phyloP scores from a whole-genome alignment of 805 yeast genomes.

The Metschnikowia peoriensis region DNA sequence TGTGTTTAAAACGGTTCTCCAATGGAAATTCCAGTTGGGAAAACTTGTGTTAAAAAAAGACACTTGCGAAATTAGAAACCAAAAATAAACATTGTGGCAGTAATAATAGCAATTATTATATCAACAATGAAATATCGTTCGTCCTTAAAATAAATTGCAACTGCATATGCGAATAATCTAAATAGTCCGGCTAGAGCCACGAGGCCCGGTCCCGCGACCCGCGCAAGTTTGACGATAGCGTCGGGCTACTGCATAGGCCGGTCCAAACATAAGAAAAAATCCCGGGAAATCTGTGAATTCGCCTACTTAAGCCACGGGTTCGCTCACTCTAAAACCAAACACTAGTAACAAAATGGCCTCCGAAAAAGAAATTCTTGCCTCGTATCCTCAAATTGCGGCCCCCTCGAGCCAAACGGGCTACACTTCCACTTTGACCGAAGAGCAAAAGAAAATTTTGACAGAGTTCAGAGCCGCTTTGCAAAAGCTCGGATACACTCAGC shows the following conservation, averaged over 20 bases:
- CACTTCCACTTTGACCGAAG: constrained; percentile 74
- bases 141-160: too few species aligned
- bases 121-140: neutral
- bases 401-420: constrained; percentile 66
- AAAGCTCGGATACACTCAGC: constrained; percentile 65
- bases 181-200: neutral
- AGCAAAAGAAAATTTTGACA: constrained; percentile 59
- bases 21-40: too few species aligned
- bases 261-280: constrained; percentile 9
- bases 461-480: constrained; percentile 56
- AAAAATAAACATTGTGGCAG: too few species aligned
- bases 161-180: neutral
- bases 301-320: neutral
- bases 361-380: constrained; percentile 43
- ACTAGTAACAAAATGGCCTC: constrained; percentile 20
- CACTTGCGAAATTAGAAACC: too few species aligned
- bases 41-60: too few species aligned
- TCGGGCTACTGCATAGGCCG: constrained; percentile 8
- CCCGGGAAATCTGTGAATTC: constrained; percentile 6
- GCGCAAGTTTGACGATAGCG: neutral
- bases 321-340: constrained; percentile 2
- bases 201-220: neutral
- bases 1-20: too few species aligned
- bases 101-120: too few species aligned
- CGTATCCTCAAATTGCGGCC: constrained; percentile 73